Base-by-base conservation (phyloP, 192 early-diverging fungal species). In the Backusella sp. region DNA sequence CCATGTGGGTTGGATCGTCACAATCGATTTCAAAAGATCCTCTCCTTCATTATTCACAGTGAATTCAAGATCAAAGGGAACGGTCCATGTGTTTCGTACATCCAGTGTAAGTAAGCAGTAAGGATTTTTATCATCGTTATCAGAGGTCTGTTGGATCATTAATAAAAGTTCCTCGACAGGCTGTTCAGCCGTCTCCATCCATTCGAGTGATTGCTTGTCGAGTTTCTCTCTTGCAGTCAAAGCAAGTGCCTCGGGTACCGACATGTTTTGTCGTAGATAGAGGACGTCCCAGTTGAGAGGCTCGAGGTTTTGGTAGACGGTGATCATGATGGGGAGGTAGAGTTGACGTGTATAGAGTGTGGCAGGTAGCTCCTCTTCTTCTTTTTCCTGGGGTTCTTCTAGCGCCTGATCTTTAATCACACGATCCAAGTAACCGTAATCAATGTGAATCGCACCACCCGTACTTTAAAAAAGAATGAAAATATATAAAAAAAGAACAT, bases 41-140 rank as follows among this genome's bases (percentile, higher is more conserved):
- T 68, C 34, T 5, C 30, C 4, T 8, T 36, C 49, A 28, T 73
- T 46, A 83, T 89, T 89, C 39, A 94, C 83, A n/a, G 89, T 80
- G 84, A 95, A 93, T 1, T 80, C 81, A 30, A 95, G 84, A 72
- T 95, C 89, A 73, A 96, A 94, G 26, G 90, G 87, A 8, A 89
- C 80, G 4, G 84, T 88, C 90, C 92, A 93, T n/a, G 87, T 77
- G 76, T 96, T 96, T 68, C 87, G 76, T 28, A 96, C 79, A 86
- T 96, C 94, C 85, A 96, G 78, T 9, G 91, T 92, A 30, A 93
- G 76, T n/a, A 96, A 70, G 82, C 90, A 96, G 56, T 90, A 92
- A 52, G 92, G 90, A 44, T 84, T 66, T 76, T 85, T 83, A 69
- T 79, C 85, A 62, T 74, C 39, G 0, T 65, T 70, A 44, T 69